Conservation (phyloP, 352 stramenopile species). For the Pythium grandisporangium region DNA sequence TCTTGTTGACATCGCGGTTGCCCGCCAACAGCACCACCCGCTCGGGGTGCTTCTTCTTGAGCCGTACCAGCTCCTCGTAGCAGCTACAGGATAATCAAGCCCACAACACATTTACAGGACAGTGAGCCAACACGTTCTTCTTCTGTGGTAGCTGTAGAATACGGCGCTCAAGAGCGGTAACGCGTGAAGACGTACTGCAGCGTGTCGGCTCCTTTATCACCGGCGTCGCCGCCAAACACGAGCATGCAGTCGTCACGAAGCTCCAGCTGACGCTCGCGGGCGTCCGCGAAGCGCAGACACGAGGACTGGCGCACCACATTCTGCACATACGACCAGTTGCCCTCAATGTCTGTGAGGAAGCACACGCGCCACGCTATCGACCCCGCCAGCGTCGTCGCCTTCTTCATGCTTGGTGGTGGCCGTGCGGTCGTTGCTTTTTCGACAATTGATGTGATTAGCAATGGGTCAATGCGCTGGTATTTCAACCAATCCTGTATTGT, state of each 20-base stretch:
- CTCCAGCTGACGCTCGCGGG: slow-evolving; percentile 29
- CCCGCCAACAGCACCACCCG: slow-evolving; percentile 89
- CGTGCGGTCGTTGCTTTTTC: no score
- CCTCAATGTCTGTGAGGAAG: slow-evolving; percentile 73
- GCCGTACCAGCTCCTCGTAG: slow-evolving; percentile 72
- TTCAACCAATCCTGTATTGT: no score
- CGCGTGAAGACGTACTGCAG: slow-evolving; percentile 42
- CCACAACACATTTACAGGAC: not conserved
- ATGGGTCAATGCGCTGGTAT: no score
- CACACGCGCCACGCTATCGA: slow-evolving; percentile 28
- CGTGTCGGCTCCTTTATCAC: slow-evolving; percentile 88
- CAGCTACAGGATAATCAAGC: slow-evolving; percentile 17
- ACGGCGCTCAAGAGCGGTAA: no score
- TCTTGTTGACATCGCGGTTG: slow-evolving; percentile 93
- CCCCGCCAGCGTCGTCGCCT: slow-evolving; percentile 1
- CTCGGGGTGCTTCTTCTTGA: slow-evolving; percentile 84
- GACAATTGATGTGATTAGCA: no score
- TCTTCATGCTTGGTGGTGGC: slow-evolving; percentile 13
- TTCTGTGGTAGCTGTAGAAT: no score
- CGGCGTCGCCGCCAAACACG: slow-evolving; percentile 86
- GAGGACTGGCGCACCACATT: slow-evolving; percentile 49
- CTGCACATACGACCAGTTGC: slow-evolving; percentile 73
- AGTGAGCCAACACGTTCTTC: slow-evolving; percentile 1
- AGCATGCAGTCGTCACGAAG: slow-evolving; percentile 68
- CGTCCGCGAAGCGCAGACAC: slow-evolving; percentile 39